These are phyloP conservation scores for Zymoseptoria ardabiliae DNA, from an alignment of 2,329 filamentous ascomycete genomes.

Conservation along the genomic window DNA sequence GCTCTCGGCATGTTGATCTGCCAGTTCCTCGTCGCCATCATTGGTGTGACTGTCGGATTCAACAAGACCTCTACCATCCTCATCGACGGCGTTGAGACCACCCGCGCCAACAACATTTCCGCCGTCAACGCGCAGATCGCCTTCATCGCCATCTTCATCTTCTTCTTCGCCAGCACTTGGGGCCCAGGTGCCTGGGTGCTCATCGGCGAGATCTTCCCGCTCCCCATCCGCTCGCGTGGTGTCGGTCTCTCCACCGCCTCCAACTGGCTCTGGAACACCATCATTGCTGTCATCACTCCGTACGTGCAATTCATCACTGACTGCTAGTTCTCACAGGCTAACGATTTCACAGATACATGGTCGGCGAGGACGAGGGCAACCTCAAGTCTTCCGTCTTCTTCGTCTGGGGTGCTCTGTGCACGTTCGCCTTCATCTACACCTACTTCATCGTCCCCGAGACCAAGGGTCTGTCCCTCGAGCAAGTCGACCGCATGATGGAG, in stretches of 20 bases:
- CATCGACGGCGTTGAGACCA: slow-evolving; percentile 30
- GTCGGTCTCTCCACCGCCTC: slow-evolving; percentile 79
- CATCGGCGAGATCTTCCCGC: slow-evolving; percentile 84
- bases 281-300: slow-evolving; percentile 36
- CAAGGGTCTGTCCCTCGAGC: slow-evolving; percentile 63
- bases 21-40: slow-evolving; percentile 78
- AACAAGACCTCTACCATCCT: slow-evolving; percentile 24
- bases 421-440: slow-evolving; percentile 51
- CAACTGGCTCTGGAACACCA: slow-evolving; percentile 71
- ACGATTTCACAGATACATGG: slow-evolving; percentile 47
- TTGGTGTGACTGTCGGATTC: slow-evolving; percentile 39
- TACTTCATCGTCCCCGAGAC: slow-evolving; percentile 59
- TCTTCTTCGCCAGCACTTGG: slow-evolving; percentile 87
- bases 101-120: slow-evolving; percentile 38
- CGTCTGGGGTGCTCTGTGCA: slow-evolving; percentile 36
- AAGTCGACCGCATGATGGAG: slow-evolving; percentile 83
- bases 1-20: slow-evolving; percentile 76
- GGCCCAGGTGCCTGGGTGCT: slow-evolving; percentile 65
- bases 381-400: slow-evolving; percentile 39
- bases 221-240: slow-evolving; percentile 81
- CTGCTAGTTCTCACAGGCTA: slow-evolving; percentile 6
- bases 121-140: slow-evolving; percentile 62
- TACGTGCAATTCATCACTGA: slow-evolving; percentile 4
- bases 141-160: slow-evolving; percentile 89
- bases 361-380: slow-evolving; percentile 50